A percentile compares a stretch with the other conserved stretches of the same genome.
These are phyloP conservation scores for Exophiala sp. DNA, from an alignment of 2,329 filamentous ascomycete species.

Conservation along the genomic window DNA sequence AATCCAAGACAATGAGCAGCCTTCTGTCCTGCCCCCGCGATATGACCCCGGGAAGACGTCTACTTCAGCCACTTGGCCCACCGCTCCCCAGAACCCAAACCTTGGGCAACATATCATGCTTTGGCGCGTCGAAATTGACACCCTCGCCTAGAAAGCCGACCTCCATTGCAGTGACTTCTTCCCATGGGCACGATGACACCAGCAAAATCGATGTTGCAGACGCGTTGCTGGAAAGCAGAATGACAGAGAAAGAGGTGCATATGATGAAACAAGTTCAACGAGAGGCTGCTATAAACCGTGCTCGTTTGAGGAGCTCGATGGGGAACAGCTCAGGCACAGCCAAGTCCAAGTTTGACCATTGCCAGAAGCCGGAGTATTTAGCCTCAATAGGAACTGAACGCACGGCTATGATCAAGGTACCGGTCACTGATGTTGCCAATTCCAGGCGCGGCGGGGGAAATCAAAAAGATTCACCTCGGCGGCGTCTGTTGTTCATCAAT, in stretches of 20 bases:
- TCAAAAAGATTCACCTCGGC: slow-evolving; percentile 2
- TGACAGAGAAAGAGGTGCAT: slow-evolving; percentile 21
- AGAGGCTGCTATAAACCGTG: slow-evolving; percentile 20
- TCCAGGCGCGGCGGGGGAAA: neutral
- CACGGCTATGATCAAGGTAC: neutral
- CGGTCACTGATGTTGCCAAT: slow-evolving; percentile 3
- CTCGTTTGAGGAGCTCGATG: slow-evolving; percentile 11
- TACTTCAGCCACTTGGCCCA: slow-evolving; percentile 23
- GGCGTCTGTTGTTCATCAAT: slow-evolving; percentile 9
- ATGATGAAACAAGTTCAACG: slow-evolving; percentile 17
- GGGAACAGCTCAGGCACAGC: neutral
- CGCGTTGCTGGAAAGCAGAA: slow-evolving; percentile 20
- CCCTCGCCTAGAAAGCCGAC: slow-evolving; percentile 20
- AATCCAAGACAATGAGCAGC: slow-evolving; percentile 19
- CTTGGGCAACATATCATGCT: slow-evolving; percentile 23
- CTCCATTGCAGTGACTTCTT: neutral
- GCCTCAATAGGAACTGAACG: neutral
- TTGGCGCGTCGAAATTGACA: slow-evolving; percentile 5
- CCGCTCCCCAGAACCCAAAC: slow-evolving; percentile 24
- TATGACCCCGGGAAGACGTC: slow-evolving; percentile 14
- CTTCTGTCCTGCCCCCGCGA: slow-evolving; percentile 11
- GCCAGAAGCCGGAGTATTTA: neutral
- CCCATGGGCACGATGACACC: neutral
- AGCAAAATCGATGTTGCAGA: slow-evolving; percentile 14
- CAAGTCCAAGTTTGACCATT: neutral